Percentiles rank a stretch among this genome's conserved stretches.
Conservation (phyloP, 1,284 basidiomycete species). For the Papiliotrema flavescens region DNA sequence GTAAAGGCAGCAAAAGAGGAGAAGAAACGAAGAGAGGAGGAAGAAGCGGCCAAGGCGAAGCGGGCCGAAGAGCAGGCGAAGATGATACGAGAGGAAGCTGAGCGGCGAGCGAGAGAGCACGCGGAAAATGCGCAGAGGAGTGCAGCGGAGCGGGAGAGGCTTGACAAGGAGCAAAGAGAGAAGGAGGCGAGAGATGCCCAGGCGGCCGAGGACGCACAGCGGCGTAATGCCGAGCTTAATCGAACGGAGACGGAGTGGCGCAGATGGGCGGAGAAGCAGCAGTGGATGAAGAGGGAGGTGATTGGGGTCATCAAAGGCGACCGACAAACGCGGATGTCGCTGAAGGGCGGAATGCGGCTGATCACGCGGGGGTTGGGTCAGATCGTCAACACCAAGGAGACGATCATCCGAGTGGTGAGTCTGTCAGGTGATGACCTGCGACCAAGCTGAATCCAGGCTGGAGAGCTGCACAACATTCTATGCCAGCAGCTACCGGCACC, state of each 20-base stretch:
- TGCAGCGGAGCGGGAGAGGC: slow-evolving; percentile 24
- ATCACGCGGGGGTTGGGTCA: slow-evolving; percentile 91
- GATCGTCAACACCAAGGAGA: slow-evolving; percentile 70
- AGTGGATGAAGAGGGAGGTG: slow-evolving; percentile 68
- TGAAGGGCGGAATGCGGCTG: slow-evolving; percentile 64
- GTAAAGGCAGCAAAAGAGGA: slow-evolving; percentile 9
- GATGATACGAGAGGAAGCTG: slow-evolving; percentile 22
- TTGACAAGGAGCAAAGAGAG: slow-evolving; percentile 23
- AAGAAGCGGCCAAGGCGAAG: slow-evolving; percentile 19
- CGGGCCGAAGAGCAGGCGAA: slow-evolving; percentile 14
- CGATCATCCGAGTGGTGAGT: slow-evolving; percentile 62
- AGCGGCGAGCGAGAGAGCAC: slow-evolving; percentile 13
- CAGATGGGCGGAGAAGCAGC: slow-evolving; percentile 59
- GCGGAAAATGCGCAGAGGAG: slow-evolving; percentile 23
- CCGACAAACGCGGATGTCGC: slow-evolving; percentile 52
- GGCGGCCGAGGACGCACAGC: slow-evolving; percentile 10
- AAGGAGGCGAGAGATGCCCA: slow-evolving; percentile 15
- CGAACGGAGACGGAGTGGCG: slow-evolving; percentile 64
- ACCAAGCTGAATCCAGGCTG: slow-evolving; percentile 53
- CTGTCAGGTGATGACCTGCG: not conserved
- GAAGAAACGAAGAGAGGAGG: slow-evolving; percentile 13
- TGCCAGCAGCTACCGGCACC: slow-evolving; percentile 43
- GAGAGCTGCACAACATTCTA: slow-evolving; percentile 60
- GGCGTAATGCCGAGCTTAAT: not conserved
- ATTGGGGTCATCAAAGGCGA: slow-evolving; percentile 70